Percentiles rank a stretch among this genome's conserved stretches.
These are phyloP conservation scores for Alopecurus myosuroides DNA, from an alignment of 176 grass and related monocot genomes.

Conservation along the genomic window DNA sequence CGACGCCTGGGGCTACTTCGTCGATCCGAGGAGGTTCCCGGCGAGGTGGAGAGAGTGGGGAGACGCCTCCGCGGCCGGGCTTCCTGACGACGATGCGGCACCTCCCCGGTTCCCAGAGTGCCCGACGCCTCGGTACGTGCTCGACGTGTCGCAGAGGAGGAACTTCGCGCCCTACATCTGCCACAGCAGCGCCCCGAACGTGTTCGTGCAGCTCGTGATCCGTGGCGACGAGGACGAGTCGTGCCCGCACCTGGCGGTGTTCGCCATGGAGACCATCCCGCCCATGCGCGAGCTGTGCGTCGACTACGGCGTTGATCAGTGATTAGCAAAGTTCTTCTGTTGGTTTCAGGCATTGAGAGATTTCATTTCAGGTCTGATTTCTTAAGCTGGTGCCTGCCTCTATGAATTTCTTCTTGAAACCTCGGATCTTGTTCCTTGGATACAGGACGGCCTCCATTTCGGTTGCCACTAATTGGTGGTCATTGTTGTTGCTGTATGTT, in stretches of 20 bases:
- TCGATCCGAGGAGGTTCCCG: constrained; percentile 53
- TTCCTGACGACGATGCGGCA: constrained; percentile 6
- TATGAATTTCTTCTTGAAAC: no score
- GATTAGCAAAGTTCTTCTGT: not conserved
- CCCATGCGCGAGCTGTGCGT: constrained; percentile 81
- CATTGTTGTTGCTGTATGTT: no score
- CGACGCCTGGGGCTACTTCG: not conserved
- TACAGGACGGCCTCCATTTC: no score
- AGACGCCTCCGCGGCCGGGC: constrained; percentile 37
- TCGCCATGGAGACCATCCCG: constrained; percentile 88
- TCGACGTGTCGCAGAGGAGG: constrained; percentile 67
- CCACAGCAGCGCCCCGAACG: constrained; percentile 61
- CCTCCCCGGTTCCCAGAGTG: not conserved
- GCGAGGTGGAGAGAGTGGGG: constrained; percentile 83
- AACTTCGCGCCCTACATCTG: constrained; percentile 76
- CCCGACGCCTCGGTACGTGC: constrained; percentile 23
- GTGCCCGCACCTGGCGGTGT: constrained; percentile 69
- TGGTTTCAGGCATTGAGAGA: no score
- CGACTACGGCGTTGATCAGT: constrained; percentile 57
- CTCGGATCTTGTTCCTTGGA: no score
- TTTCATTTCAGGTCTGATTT: no score
- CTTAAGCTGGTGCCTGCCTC: no score
- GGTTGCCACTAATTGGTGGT: no score
- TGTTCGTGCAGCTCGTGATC: constrained; percentile 65
- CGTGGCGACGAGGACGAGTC: constrained; percentile 40